Percentiles rank a stretch among this genome's conserved stretches.
These are phyloP conservation scores for Myxozyma sirexii DNA, from an alignment of 805 yeast species.

Conservation along the genomic window DNA sequence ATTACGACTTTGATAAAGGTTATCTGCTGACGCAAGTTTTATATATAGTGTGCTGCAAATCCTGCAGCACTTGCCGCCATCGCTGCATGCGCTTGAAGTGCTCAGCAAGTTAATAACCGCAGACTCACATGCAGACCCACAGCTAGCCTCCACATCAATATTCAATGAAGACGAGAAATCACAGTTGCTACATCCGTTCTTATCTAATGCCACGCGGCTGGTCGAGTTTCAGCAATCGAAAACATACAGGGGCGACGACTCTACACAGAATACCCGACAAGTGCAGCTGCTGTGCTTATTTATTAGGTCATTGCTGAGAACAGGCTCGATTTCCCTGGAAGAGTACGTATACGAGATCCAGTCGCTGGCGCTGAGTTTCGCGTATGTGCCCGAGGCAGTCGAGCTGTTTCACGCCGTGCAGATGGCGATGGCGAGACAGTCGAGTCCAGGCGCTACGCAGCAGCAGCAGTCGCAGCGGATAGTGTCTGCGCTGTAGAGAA, in stretches of 20 bases:
- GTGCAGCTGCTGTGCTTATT: slow-evolving; percentile 29
- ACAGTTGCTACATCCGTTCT: slow-evolving; percentile 22
- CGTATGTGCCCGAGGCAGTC: slow-evolving; percentile 27
- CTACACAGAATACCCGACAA: slow-evolving; percentile 15
- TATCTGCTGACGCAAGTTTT: too few relatives aligned
- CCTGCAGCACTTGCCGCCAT: slow-evolving; percentile 25
- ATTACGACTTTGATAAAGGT: neutral
- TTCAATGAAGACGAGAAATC: slow-evolving; percentile 26
- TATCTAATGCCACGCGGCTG: slow-evolving; percentile 25
- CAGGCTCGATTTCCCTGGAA: slow-evolving; percentile 20
- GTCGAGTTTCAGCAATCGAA: slow-evolving; percentile 7
- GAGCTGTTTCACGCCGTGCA: slow-evolving; percentile 25
- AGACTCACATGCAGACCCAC: neutral
- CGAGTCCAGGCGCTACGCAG: slow-evolving; percentile 1
- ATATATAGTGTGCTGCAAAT: slow-evolving; percentile 25
- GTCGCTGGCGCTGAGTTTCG: slow-evolving; percentile 24
- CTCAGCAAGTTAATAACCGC: slow-evolving; percentile 13
- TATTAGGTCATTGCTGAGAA: slow-evolving; percentile 24
- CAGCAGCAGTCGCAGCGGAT: slow-evolving; percentile 5
- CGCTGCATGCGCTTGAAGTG: slow-evolving; percentile 26
- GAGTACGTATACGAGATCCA: slow-evolving; percentile 31
- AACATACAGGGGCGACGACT: neutral
- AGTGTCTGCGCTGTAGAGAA: neutral
- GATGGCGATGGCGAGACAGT: slow-evolving; percentile 11
- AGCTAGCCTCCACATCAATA: neutral